Conservation (phyloP, 140 eudicot species). For the Eryngium alpinum region DNA sequence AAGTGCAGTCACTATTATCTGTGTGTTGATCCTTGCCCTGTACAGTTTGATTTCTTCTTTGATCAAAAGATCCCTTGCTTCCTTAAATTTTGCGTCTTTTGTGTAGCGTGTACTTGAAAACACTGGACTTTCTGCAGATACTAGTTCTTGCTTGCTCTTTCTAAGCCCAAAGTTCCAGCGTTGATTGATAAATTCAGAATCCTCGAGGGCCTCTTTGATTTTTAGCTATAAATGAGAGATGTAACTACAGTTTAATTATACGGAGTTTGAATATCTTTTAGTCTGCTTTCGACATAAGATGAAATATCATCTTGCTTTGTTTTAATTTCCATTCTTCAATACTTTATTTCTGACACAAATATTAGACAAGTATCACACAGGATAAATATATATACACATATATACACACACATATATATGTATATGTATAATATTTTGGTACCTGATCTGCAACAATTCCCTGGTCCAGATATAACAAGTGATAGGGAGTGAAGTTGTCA, state of each 20-base stretch:
- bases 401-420: too few relatives aligned
- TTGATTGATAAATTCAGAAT: too few relatives aligned
- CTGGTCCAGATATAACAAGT: not conserved
- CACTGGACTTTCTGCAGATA: not conserved
- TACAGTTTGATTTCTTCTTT: not conserved
- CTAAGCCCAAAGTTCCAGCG: not conserved
- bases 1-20: not conserved
- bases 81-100: not conserved
- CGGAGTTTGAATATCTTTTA: too few relatives aligned
- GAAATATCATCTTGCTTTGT: too few relatives aligned
- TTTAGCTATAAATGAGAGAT: not conserved
- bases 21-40: not conserved
- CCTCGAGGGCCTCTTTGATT: not conserved
- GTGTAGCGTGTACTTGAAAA: not conserved
- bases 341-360: too few relatives aligned
- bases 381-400: too few relatives aligned
- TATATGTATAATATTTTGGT: too few relatives aligned
- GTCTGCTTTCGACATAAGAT: too few relatives aligned
- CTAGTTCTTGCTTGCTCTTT: too few relatives aligned
- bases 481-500: not conserved
- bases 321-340: too few relatives aligned
- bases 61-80: accelerated
- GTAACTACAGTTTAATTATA: not conserved
- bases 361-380: not conserved
- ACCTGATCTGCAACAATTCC: not conserved